Base-by-base conservation (phyloP, 495 filamentous ascomycete species). In the Lasiosphaeriaceae sp. region DNA sequence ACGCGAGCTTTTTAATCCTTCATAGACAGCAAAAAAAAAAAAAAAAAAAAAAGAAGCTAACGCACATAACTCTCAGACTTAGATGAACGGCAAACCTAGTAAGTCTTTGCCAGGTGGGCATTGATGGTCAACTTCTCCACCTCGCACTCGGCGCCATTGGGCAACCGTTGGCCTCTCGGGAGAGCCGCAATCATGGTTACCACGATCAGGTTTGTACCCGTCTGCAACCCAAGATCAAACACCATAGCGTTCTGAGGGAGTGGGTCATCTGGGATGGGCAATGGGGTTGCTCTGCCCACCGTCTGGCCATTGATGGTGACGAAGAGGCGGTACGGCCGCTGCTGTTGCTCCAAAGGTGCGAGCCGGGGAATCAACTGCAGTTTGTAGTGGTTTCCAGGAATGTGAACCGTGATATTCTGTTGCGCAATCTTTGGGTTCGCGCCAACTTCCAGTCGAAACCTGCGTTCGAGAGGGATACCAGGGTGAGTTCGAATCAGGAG, bases 401-500 rank as follows among this genome's bases (percentile, higher is more conserved):
- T 72, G 45, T 81, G 83, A 22, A 90, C 67, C 6, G 87, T 85
- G 46, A 90, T 66, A 19, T 83, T 87, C 57, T 91, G 86, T 53
- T 90, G 86, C 16, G 80, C 74, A 52, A 83, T 64, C 26, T 74
- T 83, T 1, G 80, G 62, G 47, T 85, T 82, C 3, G 90, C 81
- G 0, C 80, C 77, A 44, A 93, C 70, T 43, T 83, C 74, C 29
- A 86, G 65, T 23, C 73, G 70, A 67, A 87, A 81, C 44, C 70
- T 73, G 4, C 71, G 70, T 23, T 79, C 73, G 16, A 83, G 66
- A 21, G 78, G 81, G 26, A 90, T 73, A 1, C 76, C 77, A 3
- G 85, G 82, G 68, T 90, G 87, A 2, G 87, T 85, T 37, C 73
- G 68, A n/a, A 96, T 68, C 22, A 80, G 75, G 41, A 92, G 67